Conservation (phyloP, 2,329 filamentous ascomycete species). For the Fusarium abutilonis region DNA sequence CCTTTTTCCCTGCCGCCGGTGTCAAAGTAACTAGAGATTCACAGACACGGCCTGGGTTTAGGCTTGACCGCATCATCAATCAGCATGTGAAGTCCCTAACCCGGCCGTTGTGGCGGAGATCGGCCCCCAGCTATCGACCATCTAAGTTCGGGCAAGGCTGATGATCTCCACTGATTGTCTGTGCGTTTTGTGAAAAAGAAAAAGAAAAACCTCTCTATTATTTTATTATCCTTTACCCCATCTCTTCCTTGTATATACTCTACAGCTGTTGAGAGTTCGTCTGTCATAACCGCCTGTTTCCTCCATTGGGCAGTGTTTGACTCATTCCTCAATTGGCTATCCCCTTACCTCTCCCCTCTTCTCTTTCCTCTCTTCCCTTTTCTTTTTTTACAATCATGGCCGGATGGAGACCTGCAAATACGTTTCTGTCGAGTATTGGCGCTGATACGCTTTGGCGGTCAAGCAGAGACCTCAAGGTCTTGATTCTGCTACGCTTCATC, state of each 20-base stretch:
- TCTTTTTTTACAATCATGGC: slow-evolving; percentile 10
- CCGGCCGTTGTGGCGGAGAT: slow-evolving; percentile 1
- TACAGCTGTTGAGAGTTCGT: background rate
- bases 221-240: background rate
- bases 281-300: background rate
- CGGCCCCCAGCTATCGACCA: background rate
- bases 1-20: background rate
- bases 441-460: slow-evolving; percentile 35
- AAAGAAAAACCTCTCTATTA: too few species aligned
- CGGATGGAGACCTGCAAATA: background rate
- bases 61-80: slow-evolving; percentile 12
- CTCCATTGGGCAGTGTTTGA: background rate
- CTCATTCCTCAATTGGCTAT: background rate
- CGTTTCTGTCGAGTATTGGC: slow-evolving; percentile 34
- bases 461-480: slow-evolving; percentile 34
- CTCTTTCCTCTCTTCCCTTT: too few species aligned
- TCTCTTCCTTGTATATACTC: background rate
- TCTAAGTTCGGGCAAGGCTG: background rate
- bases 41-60: background rate
- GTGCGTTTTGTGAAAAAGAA: background rate
- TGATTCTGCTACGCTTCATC: slow-evolving; percentile 35
- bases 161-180: too few species aligned
- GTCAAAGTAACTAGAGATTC: background rate
- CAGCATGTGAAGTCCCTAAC: background rate
- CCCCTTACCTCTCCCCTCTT: background rate